phyloP scores from a whole-genome alignment of 768 basidiomycete species.

The Piloderma croceum region DNA sequence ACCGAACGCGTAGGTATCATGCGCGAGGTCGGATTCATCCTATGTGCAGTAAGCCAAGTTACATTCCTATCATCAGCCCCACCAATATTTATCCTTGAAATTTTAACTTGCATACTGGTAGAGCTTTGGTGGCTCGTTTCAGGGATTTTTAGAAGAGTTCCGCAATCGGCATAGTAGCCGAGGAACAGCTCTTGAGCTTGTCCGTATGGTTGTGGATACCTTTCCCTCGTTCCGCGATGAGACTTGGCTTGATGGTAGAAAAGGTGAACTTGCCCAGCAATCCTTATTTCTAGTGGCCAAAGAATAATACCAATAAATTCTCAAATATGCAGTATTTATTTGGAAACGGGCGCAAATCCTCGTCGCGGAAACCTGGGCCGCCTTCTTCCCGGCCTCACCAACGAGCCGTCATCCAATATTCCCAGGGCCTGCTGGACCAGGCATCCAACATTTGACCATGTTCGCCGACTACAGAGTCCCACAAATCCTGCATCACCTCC shows the following conservation, averaged over 20 bases:
- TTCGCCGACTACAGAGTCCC: slow-evolving; percentile 93
- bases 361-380: slow-evolving; percentile 89
- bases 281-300: background rate
- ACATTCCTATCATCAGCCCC: slow-evolving; percentile 1
- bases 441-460: slow-evolving; percentile 78
- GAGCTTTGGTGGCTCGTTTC: slow-evolving; percentile 69
- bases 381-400: slow-evolving; percentile 63
- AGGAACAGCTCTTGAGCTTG: slow-evolving; percentile 69
- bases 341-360: slow-evolving; percentile 93
- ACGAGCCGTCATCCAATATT: slow-evolving; percentile 63
- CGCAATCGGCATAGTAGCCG: slow-evolving; percentile 43
- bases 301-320: background rate
- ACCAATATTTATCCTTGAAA: background rate
- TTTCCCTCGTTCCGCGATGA: slow-evolving; percentile 81
- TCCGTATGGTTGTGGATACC: slow-evolving; percentile 58
- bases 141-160: slow-evolving; percentile 59
- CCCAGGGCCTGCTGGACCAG: slow-evolving; percentile 47
- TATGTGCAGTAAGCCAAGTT: slow-evolving; percentile 63
- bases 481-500: slow-evolving; percentile 82
- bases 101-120: slow-evolving; percentile 20
- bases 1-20: slow-evolving; percentile 68
- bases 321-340: slow-evolving; percentile 51
- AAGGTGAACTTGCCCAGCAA: slow-evolving; percentile 38
- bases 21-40: slow-evolving; percentile 68
- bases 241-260: slow-evolving; percentile 46